These are phyloP conservation scores for Solanum neorickii DNA, from an alignment of 257 asterid species.

Conservation along the genomic window DNA sequence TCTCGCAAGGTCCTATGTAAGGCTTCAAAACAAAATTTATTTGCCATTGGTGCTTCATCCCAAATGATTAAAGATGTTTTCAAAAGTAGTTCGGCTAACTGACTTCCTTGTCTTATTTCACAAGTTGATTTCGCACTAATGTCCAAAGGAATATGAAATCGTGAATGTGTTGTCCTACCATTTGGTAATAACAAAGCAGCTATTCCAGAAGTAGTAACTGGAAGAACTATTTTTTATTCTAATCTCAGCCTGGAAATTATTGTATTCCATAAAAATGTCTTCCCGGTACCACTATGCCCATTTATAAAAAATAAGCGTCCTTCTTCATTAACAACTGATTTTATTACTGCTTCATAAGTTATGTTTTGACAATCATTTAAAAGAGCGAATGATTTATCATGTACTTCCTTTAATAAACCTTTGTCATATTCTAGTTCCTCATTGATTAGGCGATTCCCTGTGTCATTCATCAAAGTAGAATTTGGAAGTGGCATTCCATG, in stretches of 20 bases:
- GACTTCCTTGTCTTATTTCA: not conserved
- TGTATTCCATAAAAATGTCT: not conserved
- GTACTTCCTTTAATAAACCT: too few relatives aligned
- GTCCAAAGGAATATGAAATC: not conserved
- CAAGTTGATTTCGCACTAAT: not conserved
- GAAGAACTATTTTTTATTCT: not conserved
- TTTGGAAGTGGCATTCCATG: too few relatives aligned
- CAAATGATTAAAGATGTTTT: not conserved
- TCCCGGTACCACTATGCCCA: not conserved
- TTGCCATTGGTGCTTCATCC: not conserved
- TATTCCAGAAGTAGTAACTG: not conserved
- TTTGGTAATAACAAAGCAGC: not conserved
- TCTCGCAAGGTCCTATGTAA: not conserved
- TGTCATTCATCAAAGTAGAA: too few relatives aligned
- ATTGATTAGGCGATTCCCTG: too few relatives aligned
- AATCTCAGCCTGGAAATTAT: not conserved
- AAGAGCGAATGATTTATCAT: too few relatives aligned
- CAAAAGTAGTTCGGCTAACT: not conserved
- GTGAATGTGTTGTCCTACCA: not conserved
- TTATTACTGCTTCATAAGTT: too few relatives aligned
- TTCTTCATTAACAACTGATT: not conserved
- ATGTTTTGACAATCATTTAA: too few relatives aligned
- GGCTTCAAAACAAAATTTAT: not conserved
- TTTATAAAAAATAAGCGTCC: not conserved
- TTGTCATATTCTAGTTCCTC: too few relatives aligned